phyloP scores from a whole-genome alignment of 371 early-diverging fungal genomes.

The Circinella umbellata region DNA sequence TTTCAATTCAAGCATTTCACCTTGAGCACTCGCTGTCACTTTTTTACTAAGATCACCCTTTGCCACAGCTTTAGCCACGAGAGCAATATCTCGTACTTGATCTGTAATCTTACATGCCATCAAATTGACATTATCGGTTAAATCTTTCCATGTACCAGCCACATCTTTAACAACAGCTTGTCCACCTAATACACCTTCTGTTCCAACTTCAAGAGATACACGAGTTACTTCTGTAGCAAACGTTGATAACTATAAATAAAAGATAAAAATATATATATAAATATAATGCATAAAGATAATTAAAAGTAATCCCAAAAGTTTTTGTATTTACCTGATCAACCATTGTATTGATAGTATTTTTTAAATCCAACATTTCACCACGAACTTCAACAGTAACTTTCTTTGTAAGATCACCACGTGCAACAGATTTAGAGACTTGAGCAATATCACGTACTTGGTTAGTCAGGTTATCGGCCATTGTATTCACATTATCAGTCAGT shows the following conservation, averaged over 20 bases:
- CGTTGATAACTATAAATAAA: constrained; percentile 30
- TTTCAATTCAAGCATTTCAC: constrained; percentile 49
- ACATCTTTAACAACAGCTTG: constrained; percentile 62
- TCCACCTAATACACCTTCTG: constrained; percentile 67
- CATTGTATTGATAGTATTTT: constrained; percentile 59
- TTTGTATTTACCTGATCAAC: constrained; percentile 45
- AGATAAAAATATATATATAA: constrained; percentile 6
- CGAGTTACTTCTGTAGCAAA: constrained; percentile 68
- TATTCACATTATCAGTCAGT: constrained; percentile 60
- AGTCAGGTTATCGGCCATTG: constrained; percentile 47
- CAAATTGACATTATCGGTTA: constrained; percentile 66
- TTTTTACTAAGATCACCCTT: constrained; percentile 52
- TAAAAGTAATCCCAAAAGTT: neutral
- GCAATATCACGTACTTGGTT: constrained; percentile 57
- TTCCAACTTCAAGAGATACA: constrained; percentile 70
- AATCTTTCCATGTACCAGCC: constrained; percentile 62
- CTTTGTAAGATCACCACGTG: constrained; percentile 50
- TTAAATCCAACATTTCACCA: constrained; percentile 59
- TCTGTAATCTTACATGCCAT: constrained; percentile 64
- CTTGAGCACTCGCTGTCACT: constrained; percentile 42
- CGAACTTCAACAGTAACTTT: constrained; percentile 47
- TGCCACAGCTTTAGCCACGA: constrained; percentile 63
- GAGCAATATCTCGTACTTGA: constrained; percentile 63
- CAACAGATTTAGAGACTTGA: constrained; percentile 49
- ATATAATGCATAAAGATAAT: neutral